Evolutionary conservation across 2,329 filamentous ascomycete species (phyloP), one percentile per base, ranked within the genome.

Genomic region (Spiromastix sp.): DNA sequence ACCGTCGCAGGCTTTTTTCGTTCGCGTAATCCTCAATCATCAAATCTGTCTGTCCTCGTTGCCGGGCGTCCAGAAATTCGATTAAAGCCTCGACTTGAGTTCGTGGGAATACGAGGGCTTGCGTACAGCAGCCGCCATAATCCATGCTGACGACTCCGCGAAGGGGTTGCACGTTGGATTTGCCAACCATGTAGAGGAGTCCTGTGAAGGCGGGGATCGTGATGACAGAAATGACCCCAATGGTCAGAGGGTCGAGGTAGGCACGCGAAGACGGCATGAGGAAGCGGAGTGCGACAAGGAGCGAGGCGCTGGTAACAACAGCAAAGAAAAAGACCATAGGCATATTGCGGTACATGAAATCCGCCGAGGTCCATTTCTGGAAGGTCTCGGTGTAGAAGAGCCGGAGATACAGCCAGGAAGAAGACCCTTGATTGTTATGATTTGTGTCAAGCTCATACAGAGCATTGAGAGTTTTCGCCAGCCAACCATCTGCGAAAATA

Each of bases 401-500:
- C 4, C 54, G 50, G 2, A 57, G 37, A 32, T 54, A 58, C 5
- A 57, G 26, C 52, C 54, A 56, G 12, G 22, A 25, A 25, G 22
- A 25, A 25, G 22, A 25, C 8, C 8, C 8, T 12, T 8, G n/a
- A 25, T 8, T n/a, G n/a, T n/a, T n/a, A n/a, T n/a, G n/a, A n/a
- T n/a, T n/a, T n/a, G n/a, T n/a, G n/a, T n/a, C n/a, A 25, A 25
- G 22, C 8, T 25, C 8, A 25, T 8, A 25, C 22, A 25, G 22
- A 25, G 37, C 42, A 10, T 48, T 46, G 4, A 55, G 36, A 1
- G 54, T 54, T 30, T 52, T 53, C 5, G 47, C 37, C 22, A 59
- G 32, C 57, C 57, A 60, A 11, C 56, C 56, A n/a, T 56, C 50
- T 2, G 55, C 55, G 12, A 58, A 42, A 16, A 60, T n/a, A n/a